phyloP scores from a whole-genome alignment of 805 yeast species.

The Wickerhamomyces bisporus region DNA sequence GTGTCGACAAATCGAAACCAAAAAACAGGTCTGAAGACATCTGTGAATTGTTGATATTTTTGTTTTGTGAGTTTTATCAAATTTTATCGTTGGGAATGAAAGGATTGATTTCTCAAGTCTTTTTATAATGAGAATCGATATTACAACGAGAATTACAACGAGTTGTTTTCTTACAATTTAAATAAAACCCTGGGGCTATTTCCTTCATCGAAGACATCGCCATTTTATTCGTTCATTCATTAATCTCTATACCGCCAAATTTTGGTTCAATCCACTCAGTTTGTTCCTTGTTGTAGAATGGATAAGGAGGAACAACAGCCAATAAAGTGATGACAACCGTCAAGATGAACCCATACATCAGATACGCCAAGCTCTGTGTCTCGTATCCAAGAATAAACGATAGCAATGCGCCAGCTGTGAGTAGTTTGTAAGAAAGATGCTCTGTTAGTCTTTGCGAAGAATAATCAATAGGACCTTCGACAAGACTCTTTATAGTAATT shows the following conservation, averaged over 20 bases:
- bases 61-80: background rate
- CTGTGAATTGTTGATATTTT: background rate
- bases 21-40: slow-evolving; percentile 27
- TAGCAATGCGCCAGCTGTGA: slow-evolving; percentile 8
- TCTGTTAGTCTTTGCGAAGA: slow-evolving; percentile 12
- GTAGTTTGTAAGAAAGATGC: slow-evolving; percentile 1
- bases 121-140: too few relatives aligned
- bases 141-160: too few relatives aligned
- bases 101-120: too few relatives aligned
- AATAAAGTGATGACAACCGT: slow-evolving; percentile 4
- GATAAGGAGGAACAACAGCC: slow-evolving; percentile 17
- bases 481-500: slow-evolving; percentile 1
- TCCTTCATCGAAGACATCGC: too few relatives aligned
- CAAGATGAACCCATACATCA: slow-evolving; percentile 2
- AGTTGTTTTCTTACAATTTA: too few relatives aligned
- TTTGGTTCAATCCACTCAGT: slow-evolving; percentile 15
- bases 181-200: too few relatives aligned
- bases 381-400: slow-evolving; percentile 9
- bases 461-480: slow-evolving; percentile 19
- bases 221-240: too few relatives aligned
- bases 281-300: slow-evolving; percentile 8
- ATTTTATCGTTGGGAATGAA: too few relatives aligned
- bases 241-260: slow-evolving; percentile 1
- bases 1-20: slow-evolving; percentile 88
- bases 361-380: slow-evolving; percentile 5